These are phyloP conservation scores for Amanita polypyramis DNA, from an alignment of 768 basidiomycete species.

Conservation along the genomic window DNA sequence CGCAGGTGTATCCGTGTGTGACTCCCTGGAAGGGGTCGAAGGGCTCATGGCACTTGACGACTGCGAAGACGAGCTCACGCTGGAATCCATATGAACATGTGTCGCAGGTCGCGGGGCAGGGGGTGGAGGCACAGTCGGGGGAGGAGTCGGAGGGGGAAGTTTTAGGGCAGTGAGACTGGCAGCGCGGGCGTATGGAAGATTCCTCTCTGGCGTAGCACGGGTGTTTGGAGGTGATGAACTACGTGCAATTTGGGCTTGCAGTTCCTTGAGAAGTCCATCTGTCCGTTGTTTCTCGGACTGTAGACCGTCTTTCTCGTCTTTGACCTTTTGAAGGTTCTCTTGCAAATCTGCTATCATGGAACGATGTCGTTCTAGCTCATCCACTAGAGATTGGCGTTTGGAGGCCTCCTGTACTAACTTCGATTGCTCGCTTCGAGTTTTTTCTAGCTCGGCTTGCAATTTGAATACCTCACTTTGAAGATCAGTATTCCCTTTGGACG, in stretches of 20 bases:
- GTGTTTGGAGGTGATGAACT: conserved; percentile 46
- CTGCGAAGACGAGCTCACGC: conserved; percentile 51
- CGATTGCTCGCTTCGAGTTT: conserved; percentile 46
- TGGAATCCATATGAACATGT: conserved; percentile 36
- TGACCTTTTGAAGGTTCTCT: conserved; percentile 64
- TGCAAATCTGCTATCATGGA: conserved; percentile 69
- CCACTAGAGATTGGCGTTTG: conserved; percentile 60
- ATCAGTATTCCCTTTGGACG: conserved; percentile 33
- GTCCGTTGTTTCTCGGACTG: conserved; percentile 64
- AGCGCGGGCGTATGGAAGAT: conserved; percentile 42
- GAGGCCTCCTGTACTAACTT: conserved; percentile 63
- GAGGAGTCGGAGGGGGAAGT: conserved; percentile 80
- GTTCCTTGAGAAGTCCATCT: conserved; percentile 61
- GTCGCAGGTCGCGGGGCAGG: conserved; percentile 51
- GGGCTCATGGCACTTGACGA: conserved; percentile 42
- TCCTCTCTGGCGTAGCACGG: conserved; percentile 41
- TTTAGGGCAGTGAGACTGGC: conserved; percentile 60
- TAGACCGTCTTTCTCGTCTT: conserved; percentile 73
- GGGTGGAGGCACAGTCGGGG: conserved; percentile 79
- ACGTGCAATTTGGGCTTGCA: conserved; percentile 64
- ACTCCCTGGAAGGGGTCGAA: conserved; percentile 54
- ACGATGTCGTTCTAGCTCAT: conserved; percentile 71
- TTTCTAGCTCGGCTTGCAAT: conserved; percentile 50
- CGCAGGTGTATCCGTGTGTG: conserved; percentile 55
- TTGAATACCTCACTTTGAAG: conserved; percentile 36